Conservation (phyloP, 2,329 filamentous ascomycete species). For the Aspergillus tamarii region DNA sequence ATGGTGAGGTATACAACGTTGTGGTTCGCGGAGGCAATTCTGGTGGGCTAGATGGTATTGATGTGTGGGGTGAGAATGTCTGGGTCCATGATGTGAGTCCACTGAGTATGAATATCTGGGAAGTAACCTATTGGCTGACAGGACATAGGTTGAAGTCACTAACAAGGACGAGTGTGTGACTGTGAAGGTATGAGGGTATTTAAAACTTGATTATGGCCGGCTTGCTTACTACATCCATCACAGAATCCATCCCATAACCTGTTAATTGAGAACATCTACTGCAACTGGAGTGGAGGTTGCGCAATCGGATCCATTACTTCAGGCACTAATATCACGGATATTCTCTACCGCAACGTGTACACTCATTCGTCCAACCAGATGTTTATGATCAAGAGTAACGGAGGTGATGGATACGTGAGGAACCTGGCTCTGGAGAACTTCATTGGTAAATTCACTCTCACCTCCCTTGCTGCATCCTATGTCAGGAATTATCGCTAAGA, state of each 20-base stretch:
- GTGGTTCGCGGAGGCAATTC: slow-evolving; percentile 56
- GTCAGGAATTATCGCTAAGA: too few relatives aligned
- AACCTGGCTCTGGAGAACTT: slow-evolving; percentile 60
- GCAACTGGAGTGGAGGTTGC: slow-evolving; percentile 64
- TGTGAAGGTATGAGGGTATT: slow-evolving; percentile 46
- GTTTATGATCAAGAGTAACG: slow-evolving; percentile 65
- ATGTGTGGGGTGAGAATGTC: slow-evolving; percentile 59
- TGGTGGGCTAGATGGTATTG: slow-evolving; percentile 60
- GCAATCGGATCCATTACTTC: slow-evolving; percentile 60
- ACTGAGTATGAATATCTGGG: too few relatives aligned
- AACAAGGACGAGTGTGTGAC: slow-evolving; percentile 67
- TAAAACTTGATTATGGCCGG: neutral
- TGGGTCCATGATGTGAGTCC: slow-evolving; percentile 57
- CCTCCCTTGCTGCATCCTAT: neutral
- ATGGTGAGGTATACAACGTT: slow-evolving; percentile 61
- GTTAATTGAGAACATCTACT: slow-evolving; percentile 62
- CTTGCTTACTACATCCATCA: neutral
- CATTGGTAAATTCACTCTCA: slow-evolving; percentile 36
- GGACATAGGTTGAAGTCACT: slow-evolving; percentile 54
- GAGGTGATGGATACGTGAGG: slow-evolving; percentile 56
- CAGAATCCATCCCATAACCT: slow-evolving; percentile 56
- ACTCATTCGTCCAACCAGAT: slow-evolving; percentile 62
- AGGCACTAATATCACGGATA: slow-evolving; percentile 54
- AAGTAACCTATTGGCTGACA: too few relatives aligned
- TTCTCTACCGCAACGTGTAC: slow-evolving; percentile 61